These are phyloP conservation scores for Penicillium griseofulvum DNA, from an alignment of 2,329 filamentous ascomycete genomes.

Conservation along the genomic window DNA sequence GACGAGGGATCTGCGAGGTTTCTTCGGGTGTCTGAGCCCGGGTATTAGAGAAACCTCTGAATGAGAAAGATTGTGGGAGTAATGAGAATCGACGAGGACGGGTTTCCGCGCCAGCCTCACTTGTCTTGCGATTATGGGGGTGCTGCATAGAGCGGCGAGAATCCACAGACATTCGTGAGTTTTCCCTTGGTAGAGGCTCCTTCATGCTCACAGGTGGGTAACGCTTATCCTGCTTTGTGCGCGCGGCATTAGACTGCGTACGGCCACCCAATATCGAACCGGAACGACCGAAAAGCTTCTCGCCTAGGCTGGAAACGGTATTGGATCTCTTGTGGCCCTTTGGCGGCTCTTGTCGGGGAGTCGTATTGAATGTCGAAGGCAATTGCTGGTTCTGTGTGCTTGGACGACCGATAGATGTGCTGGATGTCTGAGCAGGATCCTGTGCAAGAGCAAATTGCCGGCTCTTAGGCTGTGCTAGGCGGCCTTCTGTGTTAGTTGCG, in stretches of 20 bases:
- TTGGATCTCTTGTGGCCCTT: conserved; percentile 65
- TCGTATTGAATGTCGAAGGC: conserved; percentile 57
- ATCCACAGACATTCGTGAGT: conserved; percentile 66
- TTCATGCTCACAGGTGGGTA: conserved; percentile 94
- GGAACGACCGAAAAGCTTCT: conserved; percentile 79
- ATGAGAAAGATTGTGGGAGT: conserved; percentile 62
- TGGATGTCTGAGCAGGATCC: conserved; percentile 50
- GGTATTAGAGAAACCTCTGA: conserved; percentile 63
- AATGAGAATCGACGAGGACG: conserved; percentile 70
- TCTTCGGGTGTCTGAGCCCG: conserved; percentile 48
- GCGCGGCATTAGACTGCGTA: conserved; percentile 34
- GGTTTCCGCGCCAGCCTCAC: conserved; percentile 61
- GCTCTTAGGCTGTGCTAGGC: conserved; percentile 76
- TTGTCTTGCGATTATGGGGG: conserved; percentile 67
- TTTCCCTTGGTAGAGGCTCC: conserved; percentile 61
- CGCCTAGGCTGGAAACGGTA: conserved; percentile 77
- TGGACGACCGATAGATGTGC: conserved; percentile 59
- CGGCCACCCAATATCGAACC: conserved; percentile 74
- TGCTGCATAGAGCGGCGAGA: conserved; percentile 71
- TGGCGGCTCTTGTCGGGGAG: conserved; percentile 50
- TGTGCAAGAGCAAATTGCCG: conserved; percentile 67
- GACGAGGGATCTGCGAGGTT: conserved; percentile 42
- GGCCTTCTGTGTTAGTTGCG: conserved; percentile 82
- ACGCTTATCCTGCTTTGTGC: conserved; percentile 57
- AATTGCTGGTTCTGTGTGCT: conserved; percentile 57